Base-by-base conservation (phyloP, 176 grass and related monocot species). In the Bromus sterilis region DNA sequence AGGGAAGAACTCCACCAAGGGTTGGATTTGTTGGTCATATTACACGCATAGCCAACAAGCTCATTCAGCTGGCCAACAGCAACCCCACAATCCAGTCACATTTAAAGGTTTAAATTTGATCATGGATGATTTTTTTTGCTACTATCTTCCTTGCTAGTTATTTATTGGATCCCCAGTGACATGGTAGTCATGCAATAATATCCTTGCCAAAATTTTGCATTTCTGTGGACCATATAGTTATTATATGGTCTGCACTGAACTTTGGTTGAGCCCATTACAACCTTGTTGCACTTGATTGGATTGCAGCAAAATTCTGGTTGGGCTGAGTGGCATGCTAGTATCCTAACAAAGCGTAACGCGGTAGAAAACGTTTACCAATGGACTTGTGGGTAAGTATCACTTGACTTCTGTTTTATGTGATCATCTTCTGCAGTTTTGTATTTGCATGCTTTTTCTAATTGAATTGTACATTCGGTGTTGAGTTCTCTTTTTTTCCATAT, bases 321-420 rank as follows among this genome's bases (percentile, higher is more conserved):
- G 96, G 74, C 30, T 12, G 96, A 95, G 72, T 99, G 96, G 93
- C 86, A 93, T 63, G 69, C 74, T 10, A 87, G 77, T 53, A 92
- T 85, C 39, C 82, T 99, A 77, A 83, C 70, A 18, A 95, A 91
- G 76, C 84, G 92, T 58, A 99, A 95, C 80, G 66, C 77, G 14
- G 35, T 93, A 80, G 96, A 99, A 89, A 99, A 99, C 86, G 96
- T 99, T 62, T 93, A 90, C 33, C 93, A 95, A 35, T 99, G 96
- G 96, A 84, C 87, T 84, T 99, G 96, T 69, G 96, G 96, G 96
- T 99, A 82, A 69, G 93, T 89, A 71, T 12, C 65, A 85, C 41
- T 81, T 32, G 10, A 24, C 7, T 49, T 49, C 56, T 58, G 33
- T 35, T 78, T 36, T 30, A 10, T 33, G 20, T 82, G 11, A 63